phyloP scores from a whole-genome alignment of 1,284 basidiomycete genomes.

The Pascua sp. region DNA sequence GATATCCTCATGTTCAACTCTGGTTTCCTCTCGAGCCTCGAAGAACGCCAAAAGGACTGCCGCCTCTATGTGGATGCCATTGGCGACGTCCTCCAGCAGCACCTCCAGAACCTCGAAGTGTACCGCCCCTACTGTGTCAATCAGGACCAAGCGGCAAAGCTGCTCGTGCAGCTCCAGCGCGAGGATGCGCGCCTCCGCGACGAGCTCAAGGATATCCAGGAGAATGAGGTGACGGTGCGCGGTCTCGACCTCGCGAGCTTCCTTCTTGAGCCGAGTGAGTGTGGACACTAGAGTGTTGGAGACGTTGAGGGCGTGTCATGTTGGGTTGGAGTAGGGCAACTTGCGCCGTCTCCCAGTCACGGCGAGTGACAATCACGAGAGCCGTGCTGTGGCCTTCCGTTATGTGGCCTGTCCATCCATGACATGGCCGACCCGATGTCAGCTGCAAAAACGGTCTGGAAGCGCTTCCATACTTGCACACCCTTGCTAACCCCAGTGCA shows the following conservation, averaged over 20 bases:
- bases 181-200: conserved; percentile 63
- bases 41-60: conserved; percentile 84
- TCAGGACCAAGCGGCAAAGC: conserved; percentile 72
- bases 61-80: conserved; percentile 84
- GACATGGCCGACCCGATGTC: too few species aligned
- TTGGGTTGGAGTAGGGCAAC: too few species aligned
- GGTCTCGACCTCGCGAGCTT: conserved; percentile 88
- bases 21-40: conserved; percentile 77
- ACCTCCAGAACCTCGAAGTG: conserved; percentile 71
- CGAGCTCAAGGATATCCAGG: conserved; percentile 25
- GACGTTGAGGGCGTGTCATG: too few species aligned
- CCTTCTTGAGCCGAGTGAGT: conserved; percentile 80
- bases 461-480: too few species aligned
- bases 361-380: too few species aligned
- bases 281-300: too few species aligned
- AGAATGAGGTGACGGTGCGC: conserved; percentile 65
- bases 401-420: too few species aligned
- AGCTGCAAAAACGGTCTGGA: not conserved
- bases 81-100: conserved; percentile 73
- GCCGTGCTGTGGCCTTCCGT: too few species aligned
- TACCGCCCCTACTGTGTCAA: conserved; percentile 91
- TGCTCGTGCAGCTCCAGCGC: conserved; percentile 70
- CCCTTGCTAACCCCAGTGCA: conserved; percentile 64
- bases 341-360: too few species aligned
- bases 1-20: conserved; percentile 84